Base-by-base conservation (phyloP, 2,329 filamentous ascomycete species). In the Paraphoma chrysanthemicola region DNA sequence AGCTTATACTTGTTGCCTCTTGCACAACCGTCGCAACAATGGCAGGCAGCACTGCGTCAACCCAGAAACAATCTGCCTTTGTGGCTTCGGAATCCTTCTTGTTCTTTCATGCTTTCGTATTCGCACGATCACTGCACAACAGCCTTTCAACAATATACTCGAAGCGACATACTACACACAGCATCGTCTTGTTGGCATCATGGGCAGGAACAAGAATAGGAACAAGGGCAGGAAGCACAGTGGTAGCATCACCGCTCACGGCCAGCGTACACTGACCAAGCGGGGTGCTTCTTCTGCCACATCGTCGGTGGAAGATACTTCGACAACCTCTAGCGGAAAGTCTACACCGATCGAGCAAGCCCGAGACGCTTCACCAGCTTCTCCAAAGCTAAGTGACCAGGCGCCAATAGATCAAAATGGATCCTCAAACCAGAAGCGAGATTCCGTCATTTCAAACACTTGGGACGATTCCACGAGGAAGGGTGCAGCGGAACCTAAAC, bases 141-240 rank as follows among this genome's bases (percentile, higher is more conserved):
- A 71, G 51, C 57, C 52, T 67, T 63, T 45, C 43, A 54, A 44
- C 28, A 59, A 56, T 53, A 69, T 72, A 55, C 60, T 71, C 59
- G 66, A 43, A 44, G 48, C 53, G 53, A 48, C 61, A 74, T 70
- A 48, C 53, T 70, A 70, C 28, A 44, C 53, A 43, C 60, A 57
- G 14, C 56, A 70, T 65, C 46, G 62, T 60, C 60, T 57, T 47
- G 44, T 44, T 44, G 30, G 49, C 44, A 57, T 41, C 12, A 74
- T 70, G 68, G 60, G 51, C 41, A 66, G 60, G 44, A 57, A 53
- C 48, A 63, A 60, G 17, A 49, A 33, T 29, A 59, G 48, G 30
- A 56, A 53, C 39, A 61, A 51, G 48, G 60, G 51, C 28, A 38
- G 14, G 2, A 41, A 48, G 29, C 18, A 23, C 42, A 49, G 16